Base-by-base conservation (phyloP, 2,329 filamentous ascomycete species). In the Diaporthe sp. region DNA sequence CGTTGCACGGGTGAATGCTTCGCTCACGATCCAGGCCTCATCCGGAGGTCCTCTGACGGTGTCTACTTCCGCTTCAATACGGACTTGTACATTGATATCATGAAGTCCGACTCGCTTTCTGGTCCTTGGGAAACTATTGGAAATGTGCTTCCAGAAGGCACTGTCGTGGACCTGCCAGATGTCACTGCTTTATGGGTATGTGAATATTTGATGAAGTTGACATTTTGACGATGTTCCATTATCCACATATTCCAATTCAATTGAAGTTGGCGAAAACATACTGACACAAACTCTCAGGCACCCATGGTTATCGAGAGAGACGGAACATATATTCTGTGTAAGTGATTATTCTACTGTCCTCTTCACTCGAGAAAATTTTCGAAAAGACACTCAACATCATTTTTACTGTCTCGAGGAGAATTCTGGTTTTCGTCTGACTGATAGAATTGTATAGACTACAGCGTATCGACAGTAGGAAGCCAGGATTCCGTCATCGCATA, bases 401-500 rank as follows among this genome's bases (percentile, higher is more conserved):
- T 42, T 22, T 6, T 1, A 22, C 17, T 28, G 4, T 25, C 3
- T 12, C 3, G 4, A 8, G 60, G 13, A n/a, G 15, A n/a, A 33
- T 13, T 7, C 15, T 33, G 6, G 1, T 19, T 12, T 52, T 2
- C 7, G 10, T 19, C 61, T 52, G 22, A 52, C 45, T 38, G 4
- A 8, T 0, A 28, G 15, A 6, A 17, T 28, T 2, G 28, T 28
- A 25, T 52, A 67, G 45, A 92, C 86, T 93, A 93, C 82, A 86
- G 89, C 3, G 90, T 93, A 17, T 91, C 88, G 30, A 85, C 87
- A 0, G 92, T 92, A 76, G 91, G 91, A 0, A 87, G 85, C 0
- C 90, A 92, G 77, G 83, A 87, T 80, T 91, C 89, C 0, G 89
- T 89, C 52, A 93, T 94, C 76, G 92, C 92, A n/a, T 82, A 86